phyloP scores from a whole-genome alignment of 169 alveolate species.

The Plasmodium sp. region DNA sequence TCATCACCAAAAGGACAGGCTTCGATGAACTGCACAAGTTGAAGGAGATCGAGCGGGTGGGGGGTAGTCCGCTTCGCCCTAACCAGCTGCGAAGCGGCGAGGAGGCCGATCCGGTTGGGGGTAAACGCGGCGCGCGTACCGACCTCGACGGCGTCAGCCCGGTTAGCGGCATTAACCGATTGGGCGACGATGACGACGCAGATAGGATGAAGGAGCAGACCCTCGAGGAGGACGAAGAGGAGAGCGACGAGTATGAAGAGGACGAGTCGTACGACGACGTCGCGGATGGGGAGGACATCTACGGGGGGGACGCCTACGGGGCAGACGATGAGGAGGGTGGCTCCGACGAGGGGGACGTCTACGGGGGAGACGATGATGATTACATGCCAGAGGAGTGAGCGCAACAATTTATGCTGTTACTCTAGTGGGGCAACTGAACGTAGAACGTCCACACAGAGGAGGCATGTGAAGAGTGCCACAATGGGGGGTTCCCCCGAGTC shows the following conservation, averaged over 20 bases:
- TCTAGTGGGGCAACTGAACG: not conserved
- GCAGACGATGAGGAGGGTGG: not conserved
- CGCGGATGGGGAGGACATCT: conserved; percentile 35
- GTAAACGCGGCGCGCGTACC: not conserved
- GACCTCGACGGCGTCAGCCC: not conserved
- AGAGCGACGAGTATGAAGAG: not conserved
- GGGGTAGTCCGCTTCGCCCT: not conserved
- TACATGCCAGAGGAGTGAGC: conserved; percentile 17
- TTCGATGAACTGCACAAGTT: conserved; percentile 31
- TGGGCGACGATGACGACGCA: not conserved
- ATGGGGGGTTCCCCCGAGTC: not conserved
- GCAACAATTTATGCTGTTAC: not conserved
- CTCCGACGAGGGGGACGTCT: conserved; percentile 16
- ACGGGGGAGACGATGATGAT: conserved; percentile 57
- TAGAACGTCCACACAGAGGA: not conserved
- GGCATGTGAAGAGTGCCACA: not conserved
- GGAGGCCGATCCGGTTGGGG: not conserved
- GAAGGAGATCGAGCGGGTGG: not conserved
- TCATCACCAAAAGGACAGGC: not conserved
- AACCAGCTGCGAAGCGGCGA: not conserved
- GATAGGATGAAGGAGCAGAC: not conserved
- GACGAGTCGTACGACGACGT: conserved; percentile 10
- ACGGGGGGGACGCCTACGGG: not conserved
- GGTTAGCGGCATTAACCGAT: not conserved
- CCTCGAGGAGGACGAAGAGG: conserved; percentile 5